A percentile compares a stretch with the other conserved stretches of the same genome.
Evolutionary conservation across 2,329 filamentous ascomycete species (phyloP).

Genomic region (Fusarium avenaceum): DNA sequence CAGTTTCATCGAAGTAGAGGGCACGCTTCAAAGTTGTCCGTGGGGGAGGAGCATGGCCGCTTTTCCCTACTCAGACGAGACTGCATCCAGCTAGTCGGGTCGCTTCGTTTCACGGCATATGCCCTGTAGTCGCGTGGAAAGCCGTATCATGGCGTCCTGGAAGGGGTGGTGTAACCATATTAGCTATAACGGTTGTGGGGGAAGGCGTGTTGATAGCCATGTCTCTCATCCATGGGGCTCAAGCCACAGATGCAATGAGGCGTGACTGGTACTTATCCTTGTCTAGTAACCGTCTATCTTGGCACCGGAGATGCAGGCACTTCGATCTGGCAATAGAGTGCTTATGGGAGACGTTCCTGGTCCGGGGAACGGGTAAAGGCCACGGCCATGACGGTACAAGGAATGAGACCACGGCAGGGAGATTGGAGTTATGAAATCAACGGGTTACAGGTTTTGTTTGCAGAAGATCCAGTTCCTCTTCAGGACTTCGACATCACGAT

Average conservation of each 20-base stretch:
- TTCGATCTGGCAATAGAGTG: constrained; percentile 1
- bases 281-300: background rate
- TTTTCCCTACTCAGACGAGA: constrained; percentile 25
- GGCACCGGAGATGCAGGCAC: constrained; percentile 12
- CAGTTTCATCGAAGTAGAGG: background rate
- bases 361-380: background rate
- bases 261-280: background rate
- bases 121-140: constrained; percentile 28
- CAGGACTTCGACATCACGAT: background rate
- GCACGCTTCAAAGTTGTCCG: constrained; percentile 11
- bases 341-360: background rate
- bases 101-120: constrained; percentile 20
- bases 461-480: constrained; percentile 8
- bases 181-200: constrained; percentile 16
- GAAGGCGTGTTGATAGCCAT: background rate
- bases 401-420: constrained; percentile 28
- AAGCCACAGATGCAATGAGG: background rate
- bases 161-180: background rate
- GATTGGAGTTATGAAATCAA: constrained; percentile 31
- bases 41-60: background rate
- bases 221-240: background rate
- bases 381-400: constrained; percentile 14
- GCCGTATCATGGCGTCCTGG: constrained; percentile 15
- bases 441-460: constrained; percentile 38
- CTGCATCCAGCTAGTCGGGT: constrained; percentile 40